Base-by-base conservation (phyloP, 441 rosid genomes). In the Pelargonium citronellum region DNA sequence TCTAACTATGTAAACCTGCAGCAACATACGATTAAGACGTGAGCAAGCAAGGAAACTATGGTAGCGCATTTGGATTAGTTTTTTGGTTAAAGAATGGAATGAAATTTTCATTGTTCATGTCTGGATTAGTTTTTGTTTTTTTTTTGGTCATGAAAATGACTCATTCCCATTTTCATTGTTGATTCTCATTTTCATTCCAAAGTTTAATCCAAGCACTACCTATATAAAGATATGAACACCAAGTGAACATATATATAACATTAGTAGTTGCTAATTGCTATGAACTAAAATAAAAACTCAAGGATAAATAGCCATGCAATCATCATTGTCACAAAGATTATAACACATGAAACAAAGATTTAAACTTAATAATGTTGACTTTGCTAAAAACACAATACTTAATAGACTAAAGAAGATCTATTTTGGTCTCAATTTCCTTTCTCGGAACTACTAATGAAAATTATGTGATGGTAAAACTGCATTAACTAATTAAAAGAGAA, bases 1-100 rank as follows among this genome's bases (percentile, higher is more conserved):
- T 77, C 79, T 83, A 60, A 83, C 78, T 63, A 74, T 78, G 73
- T 84, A 79, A 62, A 83, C 60, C 88, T 86, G 81, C 78, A 77
- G 11, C 3, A 53, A 11, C 11, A 69, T 10, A 41, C 2, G 62
- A 19, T 12, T 10, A 5, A 17, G 53, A 17, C 19, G 9, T 57
- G 62, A 57, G 62, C 27, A 9, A 57, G 62, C 20, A 10, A 19
- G 8, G 62, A 47, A 8, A 34, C 39, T 34, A 34, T 34, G 39
- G 39, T 34, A 34, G 39, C 39, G 6, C 39, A 7, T 34, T 0
- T 34, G 39, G 39, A 34, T 34, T 34, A 34, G 30, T 0, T 1
- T 27, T 27, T 27, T 27, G 1, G 30, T 27, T 1, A 1, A 27
- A 3, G 30, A 27, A 4, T 4, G 7, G 5, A 34, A 34, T 34